Evolutionary conservation across 164 flowering plant genomes (phyloP), one percentile per base, ranked within the genome.

Genomic region (Tetracentron sinense): DNA sequence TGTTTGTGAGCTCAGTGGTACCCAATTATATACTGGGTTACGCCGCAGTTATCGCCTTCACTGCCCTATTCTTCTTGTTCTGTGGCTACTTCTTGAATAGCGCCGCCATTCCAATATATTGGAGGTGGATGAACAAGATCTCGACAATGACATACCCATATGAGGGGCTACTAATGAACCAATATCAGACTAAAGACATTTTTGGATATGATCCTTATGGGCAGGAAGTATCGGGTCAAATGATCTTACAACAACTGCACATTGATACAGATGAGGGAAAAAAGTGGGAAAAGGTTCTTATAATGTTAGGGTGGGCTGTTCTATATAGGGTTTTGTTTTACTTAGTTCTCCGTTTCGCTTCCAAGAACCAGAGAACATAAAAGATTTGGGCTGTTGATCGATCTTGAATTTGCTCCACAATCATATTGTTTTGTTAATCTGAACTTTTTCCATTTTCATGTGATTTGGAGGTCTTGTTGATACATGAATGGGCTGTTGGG

Each of bases 61-160:
- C 90, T 0, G 88, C 96, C 0, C 80, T 85, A 21, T 88, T 85
- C 75, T 86, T 86, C 82, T 62, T 88, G 60, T 88, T 88, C 56
- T 84, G 96, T 22, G 96, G 96, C 0, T 85, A 80, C 70, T 88
- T 86, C 78, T 48, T 86, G 77, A 72, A 69, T 26, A 74, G 77
- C 68, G 54, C 82, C 0, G 82, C 69, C 30, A 86, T 88, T 21
- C 95, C 92, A 0, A 0, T 0, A 0, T 75, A 72, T 27, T 86
- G 92, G 92, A 56, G 30, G 1, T 86, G 90, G 96, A 86, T 88
- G 92, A 75, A 86, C 74, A 62, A 59, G 44, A 54, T 81, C 23
- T 84, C 90, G 6, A 83, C 88, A 5, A 86, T 86, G 87, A 86
- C 85, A 38, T 88, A 88, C 61, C 89, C 91, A 0, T 88, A 81